Percentiles rank a stretch among this genome's conserved stretches.
Conservation (phyloP, 345 rosid species). For the Populus davidiana region DNA sequence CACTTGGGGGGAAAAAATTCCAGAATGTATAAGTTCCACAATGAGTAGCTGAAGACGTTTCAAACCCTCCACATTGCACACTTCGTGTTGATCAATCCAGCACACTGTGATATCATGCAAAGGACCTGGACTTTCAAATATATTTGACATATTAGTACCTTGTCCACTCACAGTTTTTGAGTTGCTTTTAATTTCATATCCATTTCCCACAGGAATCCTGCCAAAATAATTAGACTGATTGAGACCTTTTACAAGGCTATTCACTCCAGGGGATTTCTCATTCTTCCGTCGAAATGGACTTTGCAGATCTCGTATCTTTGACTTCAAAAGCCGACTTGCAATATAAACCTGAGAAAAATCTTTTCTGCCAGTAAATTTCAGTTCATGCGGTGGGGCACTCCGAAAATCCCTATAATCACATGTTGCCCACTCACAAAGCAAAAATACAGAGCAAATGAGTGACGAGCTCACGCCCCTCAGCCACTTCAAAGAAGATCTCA, state of each 20-base stretch:
- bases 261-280: constrained; percentile 36
- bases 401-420: constrained; percentile 89
- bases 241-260: constrained; percentile 26
- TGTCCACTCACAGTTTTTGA: constrained; percentile 19
- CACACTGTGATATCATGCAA: constrained; percentile 91
- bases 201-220: constrained; percentile 32
- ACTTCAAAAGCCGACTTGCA: constrained; percentile 73
- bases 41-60: constrained; percentile 70
- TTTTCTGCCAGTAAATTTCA: constrained; percentile 76
- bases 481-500: constrained; percentile 86
- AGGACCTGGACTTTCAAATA: constrained; percentile 88
- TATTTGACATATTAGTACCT: constrained; percentile 33
- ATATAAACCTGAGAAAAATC: constrained; percentile 78
- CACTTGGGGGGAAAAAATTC: constrained; percentile 83
- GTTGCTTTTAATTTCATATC: constrained; percentile 28
- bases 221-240: constrained; percentile 30
- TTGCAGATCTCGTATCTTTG: constrained; percentile 59
- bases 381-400: constrained; percentile 48
- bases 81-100: constrained; percentile 98
- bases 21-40: constrained; percentile 73
- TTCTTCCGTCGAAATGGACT: constrained; percentile 33
- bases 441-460: constrained; percentile 70
- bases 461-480: constrained; percentile 63
- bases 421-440: constrained; percentile 98
- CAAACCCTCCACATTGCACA: constrained; percentile 64